These are phyloP conservation scores for Nyctanthes arbortristis DNA, from an alignment of 257 asterid species.

Conservation along the genomic window DNA sequence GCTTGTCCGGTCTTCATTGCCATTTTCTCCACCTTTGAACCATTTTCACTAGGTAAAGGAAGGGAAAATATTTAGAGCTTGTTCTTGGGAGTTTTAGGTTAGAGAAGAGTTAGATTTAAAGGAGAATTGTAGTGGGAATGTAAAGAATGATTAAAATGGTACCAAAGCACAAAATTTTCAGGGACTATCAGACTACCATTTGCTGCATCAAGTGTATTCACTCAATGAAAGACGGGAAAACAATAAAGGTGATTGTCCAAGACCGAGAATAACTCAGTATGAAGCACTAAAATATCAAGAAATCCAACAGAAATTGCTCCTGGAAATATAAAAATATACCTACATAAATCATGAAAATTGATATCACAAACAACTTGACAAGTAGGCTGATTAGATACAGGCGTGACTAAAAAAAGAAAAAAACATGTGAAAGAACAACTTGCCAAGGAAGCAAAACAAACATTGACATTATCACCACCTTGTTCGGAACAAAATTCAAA, in stretches of 20 bases:
- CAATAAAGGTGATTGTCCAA: slow-evolving; percentile 5
- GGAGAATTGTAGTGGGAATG: no score
- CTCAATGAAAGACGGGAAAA: slow-evolving; percentile 5
- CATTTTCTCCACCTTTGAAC: neutral
- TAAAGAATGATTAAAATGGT: no score
- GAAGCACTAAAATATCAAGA: slow-evolving; percentile 12
- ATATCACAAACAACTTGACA: no score
- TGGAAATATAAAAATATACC: slow-evolving; percentile 6
- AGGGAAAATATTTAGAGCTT: neutral
- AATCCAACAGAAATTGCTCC: slow-evolving; percentile 13
- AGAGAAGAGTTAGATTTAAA: no score
- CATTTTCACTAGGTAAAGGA: neutral
- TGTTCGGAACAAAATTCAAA: slow-evolving; percentile 78
- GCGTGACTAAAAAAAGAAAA: slow-evolving; percentile 24
- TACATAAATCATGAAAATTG: slow-evolving; percentile 11
- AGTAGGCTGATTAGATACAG: no score
- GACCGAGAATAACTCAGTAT: slow-evolving; percentile 21
- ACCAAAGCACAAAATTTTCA: slow-evolving; percentile 2
- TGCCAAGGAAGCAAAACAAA: slow-evolving; percentile 3
- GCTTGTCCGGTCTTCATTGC: neutral
- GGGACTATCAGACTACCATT: slow-evolving; percentile 1
- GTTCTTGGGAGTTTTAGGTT: no score
- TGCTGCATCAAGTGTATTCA: slow-evolving; percentile 7
- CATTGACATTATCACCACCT: slow-evolving; percentile 46
- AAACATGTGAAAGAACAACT: slow-evolving; percentile 21